Evolutionary conservation across 169 alveolate species (phyloP).

Genomic region (Plasmodium adleri): DNA sequence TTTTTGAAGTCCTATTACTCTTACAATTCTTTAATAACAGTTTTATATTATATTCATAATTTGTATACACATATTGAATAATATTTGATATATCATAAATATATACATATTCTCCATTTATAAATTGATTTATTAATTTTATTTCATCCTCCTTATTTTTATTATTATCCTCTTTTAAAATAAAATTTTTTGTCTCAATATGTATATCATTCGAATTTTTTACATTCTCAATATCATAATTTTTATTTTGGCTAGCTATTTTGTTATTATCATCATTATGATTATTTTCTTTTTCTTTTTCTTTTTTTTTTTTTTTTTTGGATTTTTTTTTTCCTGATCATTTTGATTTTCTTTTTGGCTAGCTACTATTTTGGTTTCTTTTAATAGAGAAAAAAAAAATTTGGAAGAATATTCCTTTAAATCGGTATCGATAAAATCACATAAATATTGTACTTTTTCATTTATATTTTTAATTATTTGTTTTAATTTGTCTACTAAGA

Average conservation of each 20-base stretch:
- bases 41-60: slow-evolving; percentile 35
- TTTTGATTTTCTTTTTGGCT: background rate
- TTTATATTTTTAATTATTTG: background rate
- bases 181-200: background rate
- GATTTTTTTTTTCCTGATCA: background rate
- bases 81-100: slow-evolving; percentile 8
- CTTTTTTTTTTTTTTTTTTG: background rate
- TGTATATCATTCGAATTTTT: background rate
- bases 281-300: slow-evolving; percentile 5
- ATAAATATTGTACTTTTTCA: slow-evolving; percentile 10
- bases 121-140: slow-evolving; percentile 20
- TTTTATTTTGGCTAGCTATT: background rate
- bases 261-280: background rate
- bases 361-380: slow-evolving; percentile 29
- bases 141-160: slow-evolving; percentile 20
- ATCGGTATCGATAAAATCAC: background rate
- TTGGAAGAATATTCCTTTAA: slow-evolving; percentile 3
- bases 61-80: slow-evolving; percentile 3
- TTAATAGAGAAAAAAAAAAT: slow-evolving; percentile 27
- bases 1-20: background rate
- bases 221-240: background rate
- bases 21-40: background rate
- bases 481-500: slow-evolving; percentile 1
- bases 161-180: background rate
- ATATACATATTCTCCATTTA: slow-evolving; percentile 10